A percentile compares a stretch with the other conserved stretches of the same genome.
Conservation (phyloP, 768 basidiomycete genomes). For the Rubroboletus satanas region DNA sequence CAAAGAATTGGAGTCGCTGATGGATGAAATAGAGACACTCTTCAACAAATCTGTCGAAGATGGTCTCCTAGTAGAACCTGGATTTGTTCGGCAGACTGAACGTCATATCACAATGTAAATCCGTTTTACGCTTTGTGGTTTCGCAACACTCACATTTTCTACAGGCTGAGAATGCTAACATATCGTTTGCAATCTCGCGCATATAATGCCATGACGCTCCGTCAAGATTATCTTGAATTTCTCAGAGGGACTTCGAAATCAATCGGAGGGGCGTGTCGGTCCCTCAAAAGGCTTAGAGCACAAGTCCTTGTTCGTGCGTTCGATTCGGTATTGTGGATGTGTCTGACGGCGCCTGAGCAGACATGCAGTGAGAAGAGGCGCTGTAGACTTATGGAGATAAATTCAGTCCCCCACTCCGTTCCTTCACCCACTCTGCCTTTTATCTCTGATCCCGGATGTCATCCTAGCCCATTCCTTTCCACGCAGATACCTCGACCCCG, state of each 20-base stretch:
- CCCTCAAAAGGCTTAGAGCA: neutral
- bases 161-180: neutral
- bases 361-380: neutral
- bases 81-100: neutral
- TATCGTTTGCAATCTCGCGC: neutral
- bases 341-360: neutral
- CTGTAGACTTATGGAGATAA: neutral
- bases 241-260: neutral
- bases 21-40: constrained; percentile 1
- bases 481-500: neutral
- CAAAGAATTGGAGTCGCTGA: neutral
- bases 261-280: neutral
- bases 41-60: constrained; percentile 6
- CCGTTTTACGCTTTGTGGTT: too few species aligned
- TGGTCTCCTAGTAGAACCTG: constrained; percentile 1
- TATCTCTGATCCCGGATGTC: neutral
- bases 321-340: neutral
- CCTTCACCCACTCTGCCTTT: neutral
- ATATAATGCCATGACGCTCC: neutral
- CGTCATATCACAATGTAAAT: neutral
- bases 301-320: constrained; percentile 1
- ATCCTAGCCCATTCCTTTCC: neutral
- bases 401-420: neutral
- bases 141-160: neutral
- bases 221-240: neutral